Conservation (phyloP, 2,329 filamentous ascomycete genomes). For the Botrytis deweyae region DNA sequence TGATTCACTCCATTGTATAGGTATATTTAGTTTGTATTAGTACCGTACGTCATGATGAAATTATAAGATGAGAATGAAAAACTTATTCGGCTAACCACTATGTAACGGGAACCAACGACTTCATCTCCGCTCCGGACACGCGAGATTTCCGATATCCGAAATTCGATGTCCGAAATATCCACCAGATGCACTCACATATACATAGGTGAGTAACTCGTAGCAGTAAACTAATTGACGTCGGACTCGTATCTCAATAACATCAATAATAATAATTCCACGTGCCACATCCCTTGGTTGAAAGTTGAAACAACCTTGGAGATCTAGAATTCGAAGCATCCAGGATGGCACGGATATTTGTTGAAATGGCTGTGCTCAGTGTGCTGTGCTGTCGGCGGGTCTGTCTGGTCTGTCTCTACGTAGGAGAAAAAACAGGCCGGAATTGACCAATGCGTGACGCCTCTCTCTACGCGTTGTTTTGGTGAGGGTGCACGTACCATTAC, state of each 20-base stretch:
- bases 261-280: neutral
- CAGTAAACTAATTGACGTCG: too few species aligned
- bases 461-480: too few species aligned
- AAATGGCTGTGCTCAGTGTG: neutral
- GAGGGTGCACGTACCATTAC: too few species aligned
- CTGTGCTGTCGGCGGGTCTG: neutral
- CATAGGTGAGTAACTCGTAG: too few species aligned
- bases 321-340: neutral
- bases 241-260: neutral
- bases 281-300: neutral
- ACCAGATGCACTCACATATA: neutral
- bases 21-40: neutral
- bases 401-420: neutral
- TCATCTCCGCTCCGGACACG: neutral
- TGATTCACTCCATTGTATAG: neutral
- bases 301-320: neutral
- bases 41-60: neutral
- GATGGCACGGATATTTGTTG: neutral
- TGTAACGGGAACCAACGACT: neutral
- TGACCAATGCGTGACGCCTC: too few species aligned
- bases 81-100: too few species aligned
- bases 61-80: too few species aligned
- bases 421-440: too few species aligned
- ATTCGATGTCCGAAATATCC: neutral
- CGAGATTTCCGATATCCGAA: neutral